Percentiles rank a stretch among this genome's conserved stretches.
Evolutionary conservation across 768 basidiomycete species (phyloP).

Genomic region (Phanerochaete carnosa): DNA sequence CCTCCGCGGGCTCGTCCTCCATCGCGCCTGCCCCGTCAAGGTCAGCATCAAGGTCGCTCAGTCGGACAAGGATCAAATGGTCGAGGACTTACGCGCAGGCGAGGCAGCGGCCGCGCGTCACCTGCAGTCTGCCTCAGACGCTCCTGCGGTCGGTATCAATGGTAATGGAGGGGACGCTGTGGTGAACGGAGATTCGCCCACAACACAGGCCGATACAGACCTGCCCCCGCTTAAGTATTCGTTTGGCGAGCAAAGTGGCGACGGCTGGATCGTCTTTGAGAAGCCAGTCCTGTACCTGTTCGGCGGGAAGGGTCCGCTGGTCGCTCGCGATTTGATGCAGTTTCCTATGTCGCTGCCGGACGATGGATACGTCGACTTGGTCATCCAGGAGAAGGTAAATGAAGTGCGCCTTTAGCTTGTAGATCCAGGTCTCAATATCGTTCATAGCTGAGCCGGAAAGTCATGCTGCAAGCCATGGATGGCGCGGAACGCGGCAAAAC

Average conservation of each 20-base stretch:
- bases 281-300: conserved; percentile 67
- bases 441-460: conserved; percentile 45
- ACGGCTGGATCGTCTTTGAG: conserved; percentile 71
- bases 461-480: conserved; percentile 50
- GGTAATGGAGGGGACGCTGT: not conserved
- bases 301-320: conserved; percentile 79
- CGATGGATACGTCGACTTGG: conserved; percentile 75
- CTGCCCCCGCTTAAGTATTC: conserved; percentile 43
- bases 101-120: conserved; percentile 17
- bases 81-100: conserved; percentile 41
- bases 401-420: not conserved
- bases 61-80: conserved; percentile 71
- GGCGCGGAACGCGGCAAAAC: conserved; percentile 58
- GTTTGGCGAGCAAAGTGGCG: conserved; percentile 30
- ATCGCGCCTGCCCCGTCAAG: conserved; percentile 64
- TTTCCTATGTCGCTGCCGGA: conserved; percentile 81
- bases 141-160: not conserved
- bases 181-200: not conserved
- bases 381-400: conserved; percentile 59
- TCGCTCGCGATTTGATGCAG: conserved; percentile 70
- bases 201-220: not conserved
- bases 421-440: not conserved
- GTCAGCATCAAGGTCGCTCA: conserved; percentile 69
- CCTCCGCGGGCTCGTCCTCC: conserved; percentile 52
- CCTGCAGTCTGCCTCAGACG: not conserved